Evolutionary conservation across 495 filamentous ascomycete genomes (phyloP), one percentile per base, ranked within the genome.

Genomic region (Trichoderma reesei): DNA sequence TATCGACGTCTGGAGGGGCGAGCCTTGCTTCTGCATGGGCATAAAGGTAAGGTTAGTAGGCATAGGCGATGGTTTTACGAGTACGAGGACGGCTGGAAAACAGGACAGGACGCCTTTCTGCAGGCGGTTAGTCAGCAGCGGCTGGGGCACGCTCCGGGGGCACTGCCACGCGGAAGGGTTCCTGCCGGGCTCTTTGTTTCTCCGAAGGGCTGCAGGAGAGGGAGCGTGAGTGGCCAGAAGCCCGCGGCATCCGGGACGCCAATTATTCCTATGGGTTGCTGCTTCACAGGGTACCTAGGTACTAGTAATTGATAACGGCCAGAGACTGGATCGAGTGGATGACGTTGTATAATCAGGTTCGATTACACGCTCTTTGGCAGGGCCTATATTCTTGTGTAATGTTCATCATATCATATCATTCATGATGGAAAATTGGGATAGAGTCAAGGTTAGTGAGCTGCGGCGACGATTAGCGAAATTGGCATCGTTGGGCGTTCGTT

Each of bases 381-480:
- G n/a, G n/a, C n/a, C n/a, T n/a, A n/a, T n/a, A n/a, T n/a, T n/a
- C n/a, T n/a, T n/a, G n/a, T n/a, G n/a, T n/a, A n/a, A n/a, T n/a
- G n/a, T n/a, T n/a, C n/a, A n/a, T n/a, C n/a, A n/a, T n/a, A n/a
- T n/a, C n/a, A 39, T 39, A 10, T 39, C 10, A 39, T 39, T 39
- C 37, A 4, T 10, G 37, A n/a, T n/a, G n/a, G 37, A 39, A 39
- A 39, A 39, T 5, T 4, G 5, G 10, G 10, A 39, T 4, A n/a
- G 6, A 16, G 44, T 7, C 14, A 56, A 56, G 20, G 1, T 33
- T 4, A 31, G 14, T 16, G 51, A 56, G 51, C 31, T 18, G 48
- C 48, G 10, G 48, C 48, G 20, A 56, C 48, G 51, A 56, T 56
- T 56, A 56, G 51, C 51, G 51, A 56, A 26, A 56, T 56, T 56